Conservation (phyloP, 2,329 filamentous ascomycete species). For the Pseudogymnoascus verrucosus region DNA sequence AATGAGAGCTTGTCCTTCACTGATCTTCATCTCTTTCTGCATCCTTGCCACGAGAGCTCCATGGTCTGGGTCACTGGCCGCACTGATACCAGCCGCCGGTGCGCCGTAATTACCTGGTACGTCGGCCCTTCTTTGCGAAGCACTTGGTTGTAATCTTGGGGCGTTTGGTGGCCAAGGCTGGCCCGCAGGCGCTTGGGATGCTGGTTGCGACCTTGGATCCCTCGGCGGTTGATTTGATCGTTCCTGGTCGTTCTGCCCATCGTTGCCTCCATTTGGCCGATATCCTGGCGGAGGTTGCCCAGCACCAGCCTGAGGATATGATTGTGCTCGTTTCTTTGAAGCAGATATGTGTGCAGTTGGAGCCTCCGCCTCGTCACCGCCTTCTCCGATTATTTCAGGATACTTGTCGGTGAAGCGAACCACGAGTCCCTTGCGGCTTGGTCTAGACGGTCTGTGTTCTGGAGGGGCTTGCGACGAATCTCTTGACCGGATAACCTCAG, state of each 20-base stretch:
- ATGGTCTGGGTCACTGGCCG: constrained; percentile 14
- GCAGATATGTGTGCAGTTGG: constrained; percentile 65
- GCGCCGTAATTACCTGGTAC: background rate
- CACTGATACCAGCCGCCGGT: background rate
- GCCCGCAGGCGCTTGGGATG: background rate
- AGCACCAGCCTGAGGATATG: constrained; percentile 16
- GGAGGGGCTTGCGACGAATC: constrained; percentile 17
- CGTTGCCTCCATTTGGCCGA: background rate
- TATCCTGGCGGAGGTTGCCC: background rate
- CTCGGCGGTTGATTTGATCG: background rate
- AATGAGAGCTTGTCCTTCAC: constrained; percentile 30
- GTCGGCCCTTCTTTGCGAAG: background rate
- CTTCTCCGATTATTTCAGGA: constrained; percentile 81
- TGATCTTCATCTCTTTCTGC: constrained; percentile 19
- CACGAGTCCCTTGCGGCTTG: constrained; percentile 56
- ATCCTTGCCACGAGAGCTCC: constrained; percentile 9
- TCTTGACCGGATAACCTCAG: constrained; percentile 29
- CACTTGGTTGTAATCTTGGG: background rate
- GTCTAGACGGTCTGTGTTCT: constrained; percentile 26
- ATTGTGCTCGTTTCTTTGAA: constrained; percentile 36
- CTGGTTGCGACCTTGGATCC: constrained; percentile 1
- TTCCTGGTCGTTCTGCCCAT: background rate
- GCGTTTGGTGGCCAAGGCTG: background rate
- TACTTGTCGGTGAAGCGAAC: constrained; percentile 67
- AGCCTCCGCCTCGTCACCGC: constrained; percentile 75